Percentiles rank a stretch among this genome's conserved stretches.
Conservation (phyloP, 805 yeast genomes). For the Ogataea neopini region DNA sequence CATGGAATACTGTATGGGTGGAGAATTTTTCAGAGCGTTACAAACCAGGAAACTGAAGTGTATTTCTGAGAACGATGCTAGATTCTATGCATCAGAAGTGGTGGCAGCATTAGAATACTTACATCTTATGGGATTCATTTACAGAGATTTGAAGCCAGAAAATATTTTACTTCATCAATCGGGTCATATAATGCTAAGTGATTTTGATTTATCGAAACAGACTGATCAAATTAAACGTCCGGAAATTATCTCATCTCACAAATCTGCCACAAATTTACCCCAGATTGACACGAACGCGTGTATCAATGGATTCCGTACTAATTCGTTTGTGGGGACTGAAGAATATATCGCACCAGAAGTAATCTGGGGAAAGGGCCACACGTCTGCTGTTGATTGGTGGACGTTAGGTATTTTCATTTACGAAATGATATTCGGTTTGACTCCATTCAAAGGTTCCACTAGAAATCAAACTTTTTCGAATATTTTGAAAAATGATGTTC, state of each 20-base stretch:
- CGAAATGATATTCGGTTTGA: slow-evolving; percentile 94
- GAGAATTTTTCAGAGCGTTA: slow-evolving; percentile 94
- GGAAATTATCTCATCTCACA: slow-evolving; percentile 47
- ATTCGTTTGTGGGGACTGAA: slow-evolving; percentile 98
- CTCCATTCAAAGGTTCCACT: slow-evolving; percentile 93
- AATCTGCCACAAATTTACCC: slow-evolving; percentile 45
- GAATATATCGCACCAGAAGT: slow-evolving; percentile 99
- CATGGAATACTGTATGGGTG: slow-evolving; percentile 99
- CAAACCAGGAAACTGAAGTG: slow-evolving; percentile 89
- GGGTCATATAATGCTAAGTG: slow-evolving; percentile 97
- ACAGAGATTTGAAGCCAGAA: slow-evolving; percentile 95
- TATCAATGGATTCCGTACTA: slow-evolving; percentile 93
- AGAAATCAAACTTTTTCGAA: slow-evolving; percentile 89
- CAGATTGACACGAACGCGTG: slow-evolving; percentile 92
- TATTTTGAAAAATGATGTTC: slow-evolving; percentile 79
- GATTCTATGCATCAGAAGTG: slow-evolving; percentile 94
- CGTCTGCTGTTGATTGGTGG: slow-evolving; percentile 99
- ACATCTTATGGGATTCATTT: slow-evolving; percentile 96
- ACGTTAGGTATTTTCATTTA: slow-evolving; percentile 89
- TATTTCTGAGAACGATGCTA: slow-evolving; percentile 83
- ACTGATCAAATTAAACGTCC: slow-evolving; percentile 78
- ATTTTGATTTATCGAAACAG: slow-evolving; percentile 93
- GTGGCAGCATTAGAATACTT: slow-evolving; percentile 94
- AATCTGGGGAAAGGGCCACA: slow-evolving; percentile 94
- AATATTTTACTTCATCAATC: slow-evolving; percentile 92